Evolutionary conservation across 2,329 filamentous ascomycete genomes (phyloP), one percentile per base, ranked within the genome.

Genomic region (Neonectria magnoliae): DNA sequence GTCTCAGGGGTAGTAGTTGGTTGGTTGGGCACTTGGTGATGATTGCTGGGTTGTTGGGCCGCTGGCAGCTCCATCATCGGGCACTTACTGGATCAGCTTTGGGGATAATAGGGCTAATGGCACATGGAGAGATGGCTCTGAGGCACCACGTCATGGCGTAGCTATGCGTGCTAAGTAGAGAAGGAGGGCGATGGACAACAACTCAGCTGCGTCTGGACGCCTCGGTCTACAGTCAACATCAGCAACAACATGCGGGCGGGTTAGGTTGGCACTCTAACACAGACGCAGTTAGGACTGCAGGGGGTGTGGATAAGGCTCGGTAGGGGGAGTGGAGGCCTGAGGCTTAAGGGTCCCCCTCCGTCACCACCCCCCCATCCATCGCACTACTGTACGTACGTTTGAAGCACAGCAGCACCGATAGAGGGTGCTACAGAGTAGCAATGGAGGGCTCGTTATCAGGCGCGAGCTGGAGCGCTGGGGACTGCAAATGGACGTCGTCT

Each of bases 71-170:
- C 41, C 31, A 50, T 52, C 57, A 63, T 63, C 60, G 48, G 61
- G 55, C 51, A 59, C 55, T 44, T 51, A 38, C 27, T 36, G 25
- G 50, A 42, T 22, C 41, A 44, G 16, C 9, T 60, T 55, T 55
- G 52, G 42, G 48, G 22, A 25, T 29, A 55, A 50, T 59, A 59
- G 60, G 60, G 60, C 55, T 63, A 55, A 59, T 57, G 47, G 18
- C 22, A 57, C 18, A 25, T 25, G 25, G 25, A 22, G 18, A 45
- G 42, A 51, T 57, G 60, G 53, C 36, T 54, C 31, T 25, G 20
- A 41, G 29, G 36, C 18, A 62, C 53, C 60, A 56, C 54, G 38
- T 53, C 45, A 62, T 53, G 54, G 60, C 7, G 53, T 44, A 55
- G 38, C 38, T 44, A 31, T 31, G 25, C 2, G 27, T n/a, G 27